These are phyloP conservation scores for Cochlearia excelsa DNA, from an alignment of 345 rosid genomes.

Conservation along the genomic window DNA sequence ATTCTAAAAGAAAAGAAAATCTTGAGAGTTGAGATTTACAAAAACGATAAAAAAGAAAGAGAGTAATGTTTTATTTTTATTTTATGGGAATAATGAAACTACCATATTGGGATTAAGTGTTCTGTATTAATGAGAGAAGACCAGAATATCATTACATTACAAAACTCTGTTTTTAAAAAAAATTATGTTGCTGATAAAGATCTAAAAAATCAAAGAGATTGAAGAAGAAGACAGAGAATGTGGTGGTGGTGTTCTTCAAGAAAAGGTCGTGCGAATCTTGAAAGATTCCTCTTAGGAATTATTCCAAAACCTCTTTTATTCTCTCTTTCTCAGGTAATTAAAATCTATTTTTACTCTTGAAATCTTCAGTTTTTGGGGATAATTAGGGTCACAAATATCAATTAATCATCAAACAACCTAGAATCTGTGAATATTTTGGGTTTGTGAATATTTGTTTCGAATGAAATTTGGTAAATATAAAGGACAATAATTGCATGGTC, in stretches of 20 bases:
- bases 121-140: conserved; percentile 19
- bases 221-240: conserved; percentile 18
- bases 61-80: too few relatives aligned
- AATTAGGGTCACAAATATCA: not conserved
- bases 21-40: conserved; percentile 27
- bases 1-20: conserved; percentile 3
- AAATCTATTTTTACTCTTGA: not conserved
- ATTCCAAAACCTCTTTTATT: conserved; percentile 37
- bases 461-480: conserved; percentile 7
- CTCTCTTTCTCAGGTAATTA: conserved; percentile 28
- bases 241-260: conserved; percentile 40
- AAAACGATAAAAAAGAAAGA: conserved; percentile 19
- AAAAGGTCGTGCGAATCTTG: conserved; percentile 38
- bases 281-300: conserved; percentile 35
- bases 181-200: conserved; percentile 17
- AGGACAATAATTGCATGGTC: conserved; percentile 40
- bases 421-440: conserved; percentile 14
- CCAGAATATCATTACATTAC: conserved; percentile 26
- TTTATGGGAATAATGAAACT: conserved; percentile 27
- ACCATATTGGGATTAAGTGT: conserved; percentile 33
- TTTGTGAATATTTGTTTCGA: conserved; percentile 16
- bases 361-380: conserved; percentile 12
- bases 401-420: conserved; percentile 18
- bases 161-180: not conserved
- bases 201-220: conserved; percentile 15